These are phyloP conservation scores for Amanita rimosa DNA, from an alignment of 768 basidiomycete genomes.

Conservation along the genomic window DNA sequence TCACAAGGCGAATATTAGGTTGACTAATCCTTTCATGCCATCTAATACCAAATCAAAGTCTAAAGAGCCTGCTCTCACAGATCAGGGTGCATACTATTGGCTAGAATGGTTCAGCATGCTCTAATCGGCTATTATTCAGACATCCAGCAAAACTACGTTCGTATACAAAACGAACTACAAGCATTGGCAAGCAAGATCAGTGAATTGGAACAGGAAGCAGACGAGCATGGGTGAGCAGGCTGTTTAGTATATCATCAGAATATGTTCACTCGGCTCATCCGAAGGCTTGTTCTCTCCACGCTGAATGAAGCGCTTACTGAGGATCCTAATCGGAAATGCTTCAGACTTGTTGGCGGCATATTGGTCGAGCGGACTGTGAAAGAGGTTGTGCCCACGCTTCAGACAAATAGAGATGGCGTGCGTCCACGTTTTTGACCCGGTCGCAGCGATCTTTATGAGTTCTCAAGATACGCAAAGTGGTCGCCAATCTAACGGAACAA, in stretches of 20 bases:
- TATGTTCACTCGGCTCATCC: constrained; percentile 1
- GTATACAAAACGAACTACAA: constrained; percentile 82
- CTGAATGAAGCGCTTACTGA: constrained; percentile 71
- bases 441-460: constrained; percentile 4
- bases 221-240: constrained; percentile 77
- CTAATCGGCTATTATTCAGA: constrained; percentile 53
- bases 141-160: constrained; percentile 72
- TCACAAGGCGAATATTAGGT: constrained; percentile 29
- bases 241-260: background rate
- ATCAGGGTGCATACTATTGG: constrained; percentile 60
- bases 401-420: constrained; percentile 85
- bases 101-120: constrained; percentile 3
- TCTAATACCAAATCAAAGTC: constrained; percentile 37
- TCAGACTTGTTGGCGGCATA: constrained; percentile 91
- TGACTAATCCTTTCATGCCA: constrained; percentile 23
- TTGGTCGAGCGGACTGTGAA: constrained; percentile 93
- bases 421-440: constrained; percentile 15
- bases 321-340: constrained; percentile 90
- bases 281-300: constrained; percentile 73
- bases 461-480: constrained; percentile 69
- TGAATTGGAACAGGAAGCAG: constrained; percentile 91
- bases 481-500: constrained; percentile 69
- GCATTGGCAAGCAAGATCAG: constrained; percentile 90
- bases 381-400: constrained; percentile 84
- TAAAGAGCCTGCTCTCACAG: constrained; percentile 46